phyloP scores from a whole-genome alignment of 1,284 basidiomycete genomes.

The Trametes pubescens region DNA sequence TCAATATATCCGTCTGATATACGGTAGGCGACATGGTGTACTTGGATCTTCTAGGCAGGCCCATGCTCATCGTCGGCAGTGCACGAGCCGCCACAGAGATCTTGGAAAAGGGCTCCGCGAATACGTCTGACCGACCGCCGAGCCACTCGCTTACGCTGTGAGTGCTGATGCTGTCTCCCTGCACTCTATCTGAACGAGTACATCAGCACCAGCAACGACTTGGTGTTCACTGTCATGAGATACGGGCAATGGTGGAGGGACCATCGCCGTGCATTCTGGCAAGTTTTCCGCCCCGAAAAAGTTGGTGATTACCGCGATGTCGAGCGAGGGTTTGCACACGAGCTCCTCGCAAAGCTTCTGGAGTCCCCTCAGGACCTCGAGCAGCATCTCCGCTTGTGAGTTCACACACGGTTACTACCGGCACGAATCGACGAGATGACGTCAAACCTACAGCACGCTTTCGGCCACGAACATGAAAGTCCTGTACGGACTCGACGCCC shows the following conservation, averaged over 20 bases:
- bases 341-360: slow-evolving; percentile 2
- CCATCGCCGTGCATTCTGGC: slow-evolving; percentile 8
- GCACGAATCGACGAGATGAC: neutral
- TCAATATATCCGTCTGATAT: neutral
- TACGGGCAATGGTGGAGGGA: slow-evolving; percentile 16
- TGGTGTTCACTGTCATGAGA: slow-evolving; percentile 3
- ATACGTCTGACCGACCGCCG: slow-evolving; percentile 19
- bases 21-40: slow-evolving; percentile 31
- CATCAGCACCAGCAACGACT: neutral
- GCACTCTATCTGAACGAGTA: neutral
- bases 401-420: neutral
- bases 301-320: neutral
- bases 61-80: slow-evolving; percentile 36
- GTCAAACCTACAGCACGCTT: neutral
- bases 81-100: slow-evolving; percentile 26
- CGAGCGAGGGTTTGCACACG: neutral
- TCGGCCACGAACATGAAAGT: slow-evolving; percentile 13
- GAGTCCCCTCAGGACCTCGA: neutral
- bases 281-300: neutral
- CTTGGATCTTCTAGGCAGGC: slow-evolving; percentile 33
- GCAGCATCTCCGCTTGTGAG: slow-evolving; percentile 3
- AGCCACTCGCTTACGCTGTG: neutral
- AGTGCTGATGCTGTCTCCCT: neutral
- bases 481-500: slow-evolving; percentile 22
- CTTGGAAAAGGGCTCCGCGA: slow-evolving; percentile 25